A percentile compares a stretch with the other conserved stretches of the same genome.
Conservation (phyloP, 73 alveolate genomes). For the Symbiodinium natans region DNA sequence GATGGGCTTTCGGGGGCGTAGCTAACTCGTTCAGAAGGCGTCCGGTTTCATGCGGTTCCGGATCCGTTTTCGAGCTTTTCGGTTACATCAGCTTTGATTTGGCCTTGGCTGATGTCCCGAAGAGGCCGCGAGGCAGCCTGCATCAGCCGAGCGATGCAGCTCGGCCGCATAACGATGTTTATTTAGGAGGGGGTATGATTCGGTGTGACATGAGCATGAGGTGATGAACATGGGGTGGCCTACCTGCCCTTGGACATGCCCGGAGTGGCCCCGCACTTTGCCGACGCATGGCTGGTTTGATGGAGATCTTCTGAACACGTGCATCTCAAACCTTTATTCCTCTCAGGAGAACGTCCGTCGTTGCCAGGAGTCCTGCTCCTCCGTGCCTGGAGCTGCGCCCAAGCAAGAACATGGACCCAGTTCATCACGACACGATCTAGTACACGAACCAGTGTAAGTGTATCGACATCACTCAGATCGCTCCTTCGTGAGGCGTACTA, state of each 20-base stretch:
- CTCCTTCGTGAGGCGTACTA: slow-evolving; percentile 84
- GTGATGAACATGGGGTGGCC: slow-evolving; percentile 53
- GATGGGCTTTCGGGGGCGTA: too few relatives aligned
- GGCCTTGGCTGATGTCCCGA: too few relatives aligned
- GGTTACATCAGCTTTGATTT: too few relatives aligned
- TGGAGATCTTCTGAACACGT: neutral
- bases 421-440: too few relatives aligned
- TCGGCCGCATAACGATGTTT: neutral
- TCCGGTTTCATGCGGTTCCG: too few relatives aligned
- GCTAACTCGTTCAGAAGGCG: too few relatives aligned
- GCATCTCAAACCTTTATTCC: neutral
- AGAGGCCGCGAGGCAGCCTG: neutral
- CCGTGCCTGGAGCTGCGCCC: slow-evolving; percentile 14
- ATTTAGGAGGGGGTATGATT: too few relatives aligned
- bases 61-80: neutral
- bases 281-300: neutral
- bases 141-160: neutral
- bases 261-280: slow-evolving; percentile 36
- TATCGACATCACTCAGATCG: too few relatives aligned
- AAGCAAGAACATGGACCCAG: too few relatives aligned
- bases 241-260: slow-evolving; percentile 72
- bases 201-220: neutral
- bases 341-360: neutral
- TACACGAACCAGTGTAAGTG: too few relatives aligned
- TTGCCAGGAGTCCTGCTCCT: slow-evolving; percentile 54